Conservation (phyloP, 495 filamentous ascomycete genomes). For the Physcia stellaris region DNA sequence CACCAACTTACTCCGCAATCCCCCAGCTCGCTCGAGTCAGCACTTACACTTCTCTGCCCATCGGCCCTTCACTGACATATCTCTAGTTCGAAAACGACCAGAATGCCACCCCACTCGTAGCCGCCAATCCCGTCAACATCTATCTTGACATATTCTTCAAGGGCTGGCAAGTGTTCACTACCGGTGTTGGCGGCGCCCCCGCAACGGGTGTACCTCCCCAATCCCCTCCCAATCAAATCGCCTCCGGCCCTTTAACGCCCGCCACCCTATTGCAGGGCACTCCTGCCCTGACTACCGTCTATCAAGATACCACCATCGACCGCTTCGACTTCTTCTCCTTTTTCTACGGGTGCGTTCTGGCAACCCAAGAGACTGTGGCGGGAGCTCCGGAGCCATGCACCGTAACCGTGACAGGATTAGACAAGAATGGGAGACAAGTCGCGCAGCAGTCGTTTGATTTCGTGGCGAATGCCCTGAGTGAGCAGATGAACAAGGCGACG, state of each 20-base stretch:
- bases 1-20: no score
- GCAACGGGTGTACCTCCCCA: background rate
- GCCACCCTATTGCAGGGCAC: background rate
- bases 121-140: background rate
- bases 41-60: no score
- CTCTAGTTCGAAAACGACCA: background rate
- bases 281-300: background rate
- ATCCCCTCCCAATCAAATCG: background rate
- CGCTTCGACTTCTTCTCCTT: constrained; percentile 1
- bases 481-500: background rate
- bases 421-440: background rate
- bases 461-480: background rate
- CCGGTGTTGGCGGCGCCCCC: background rate
- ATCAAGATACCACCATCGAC: constrained; percentile 1
- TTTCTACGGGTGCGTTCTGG: background rate
- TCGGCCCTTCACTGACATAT: no score
- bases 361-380: background rate
- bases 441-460: background rate
- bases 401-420: background rate
- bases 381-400: background rate
- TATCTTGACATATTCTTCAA: background rate
- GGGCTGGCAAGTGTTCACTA: background rate
- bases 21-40: no score
- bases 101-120: background rate
- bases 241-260: background rate